Evolutionary conservation across 164 flowering plant species (phyloP).

Genomic region (Stephania yunnanensis): DNA sequence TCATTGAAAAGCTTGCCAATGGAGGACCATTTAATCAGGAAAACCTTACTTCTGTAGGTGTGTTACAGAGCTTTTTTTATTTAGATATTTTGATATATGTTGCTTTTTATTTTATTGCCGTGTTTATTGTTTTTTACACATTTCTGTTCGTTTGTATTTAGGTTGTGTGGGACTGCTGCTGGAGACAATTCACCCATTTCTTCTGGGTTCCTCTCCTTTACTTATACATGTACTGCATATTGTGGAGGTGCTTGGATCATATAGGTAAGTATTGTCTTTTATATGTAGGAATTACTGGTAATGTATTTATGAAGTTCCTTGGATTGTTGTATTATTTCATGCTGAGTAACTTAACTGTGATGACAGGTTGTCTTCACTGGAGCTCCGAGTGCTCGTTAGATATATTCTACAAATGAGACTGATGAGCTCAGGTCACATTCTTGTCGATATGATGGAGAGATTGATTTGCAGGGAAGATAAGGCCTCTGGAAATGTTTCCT

Average conservation of each 20-base stretch:
- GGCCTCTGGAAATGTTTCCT: slow-evolving; percentile 65
- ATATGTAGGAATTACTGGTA: neutral
- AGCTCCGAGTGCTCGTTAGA: slow-evolving; percentile 74
- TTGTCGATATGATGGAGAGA: slow-evolving; percentile 89
- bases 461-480: slow-evolving; percentile 67
- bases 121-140: slow-evolving; percentile 11
- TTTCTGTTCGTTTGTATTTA: slow-evolving; percentile 20
- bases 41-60: slow-evolving; percentile 91
- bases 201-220: slow-evolving; percentile 71
- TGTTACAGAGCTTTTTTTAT: slow-evolving; percentile 16
- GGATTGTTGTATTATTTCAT: neutral
- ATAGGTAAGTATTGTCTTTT: slow-evolving; percentile 44
- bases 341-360: slow-evolving; percentile 17
- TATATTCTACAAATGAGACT: slow-evolving; percentile 74
- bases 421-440: slow-evolving; percentile 58
- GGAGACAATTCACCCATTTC: slow-evolving; percentile 82
- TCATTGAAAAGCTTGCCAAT: slow-evolving; percentile 80
- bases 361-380: slow-evolving; percentile 79
- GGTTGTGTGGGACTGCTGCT: slow-evolving; percentile 94
- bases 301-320: slow-evolving; percentile 3
- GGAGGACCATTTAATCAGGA: slow-evolving; percentile 88
- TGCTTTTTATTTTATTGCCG: slow-evolving; percentile 9
- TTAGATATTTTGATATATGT: neutral
- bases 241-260: slow-evolving; percentile 94
- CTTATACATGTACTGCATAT: slow-evolving; percentile 70